Evolutionary conservation across 78 protist genomes (phyloP).

Genomic region (Dictyostelium purpureum): DNA sequence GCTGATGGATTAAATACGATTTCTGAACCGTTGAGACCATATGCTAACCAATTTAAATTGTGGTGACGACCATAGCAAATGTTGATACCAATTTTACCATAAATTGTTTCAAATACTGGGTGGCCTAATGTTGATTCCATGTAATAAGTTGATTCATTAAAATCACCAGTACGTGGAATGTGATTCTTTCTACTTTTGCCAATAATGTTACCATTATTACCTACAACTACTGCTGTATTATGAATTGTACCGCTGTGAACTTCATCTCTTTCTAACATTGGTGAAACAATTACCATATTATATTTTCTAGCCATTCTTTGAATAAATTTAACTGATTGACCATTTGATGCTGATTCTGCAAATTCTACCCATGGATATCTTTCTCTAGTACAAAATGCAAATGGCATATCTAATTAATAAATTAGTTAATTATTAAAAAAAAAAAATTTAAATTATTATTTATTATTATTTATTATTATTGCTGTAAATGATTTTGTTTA

Average conservation of each 20-base stretch:
- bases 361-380: slow-evolving; percentile 94
- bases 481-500: not conserved
- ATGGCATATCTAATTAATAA: slow-evolving; percentile 89
- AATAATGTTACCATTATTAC: slow-evolving; percentile 85
- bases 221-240: slow-evolving; percentile 95
- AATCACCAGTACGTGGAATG: slow-evolving; percentile 98
- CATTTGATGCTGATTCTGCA: slow-evolving; percentile 91
- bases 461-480: not conserved
- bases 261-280: slow-evolving; percentile 95
- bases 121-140: slow-evolving; percentile 95
- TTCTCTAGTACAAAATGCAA: slow-evolving; percentile 97
- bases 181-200: slow-evolving; percentile 96
- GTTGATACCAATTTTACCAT: slow-evolving; percentile 92
- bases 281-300: slow-evolving; percentile 94
- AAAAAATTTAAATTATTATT: not conserved
- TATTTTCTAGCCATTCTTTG: slow-evolving; percentile 86
- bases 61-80: slow-evolving; percentile 98
- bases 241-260: slow-evolving; percentile 86
- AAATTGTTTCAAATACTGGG: slow-evolving; percentile 94
- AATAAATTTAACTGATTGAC: slow-evolving; percentile 83
- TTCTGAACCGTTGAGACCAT: slow-evolving; percentile 95
- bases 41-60: slow-evolving; percentile 93
- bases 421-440: not conserved
- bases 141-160: slow-evolving; percentile 97
- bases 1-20: slow-evolving; percentile 97